phyloP scores from a whole-genome alignment of 139 green algal genomes.

The Coelastrella sp. region DNA sequence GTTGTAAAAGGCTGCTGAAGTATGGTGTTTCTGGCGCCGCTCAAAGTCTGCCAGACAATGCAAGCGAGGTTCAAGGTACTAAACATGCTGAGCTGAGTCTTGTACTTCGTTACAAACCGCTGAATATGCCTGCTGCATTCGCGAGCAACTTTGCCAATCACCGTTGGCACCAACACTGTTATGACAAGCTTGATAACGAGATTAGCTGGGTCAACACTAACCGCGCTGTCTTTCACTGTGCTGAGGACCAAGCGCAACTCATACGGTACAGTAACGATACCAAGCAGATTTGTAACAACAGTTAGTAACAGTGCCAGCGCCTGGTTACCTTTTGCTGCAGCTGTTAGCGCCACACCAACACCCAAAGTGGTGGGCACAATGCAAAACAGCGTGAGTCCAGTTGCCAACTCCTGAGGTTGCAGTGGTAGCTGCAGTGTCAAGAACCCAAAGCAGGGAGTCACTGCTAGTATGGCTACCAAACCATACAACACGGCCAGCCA shows the following conservation, averaged over 20 bases:
- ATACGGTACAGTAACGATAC: conserved; percentile 81
- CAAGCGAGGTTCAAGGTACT: conserved; percentile 71
- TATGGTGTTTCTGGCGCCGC: conserved; percentile 55
- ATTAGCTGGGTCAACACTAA: conserved; percentile 47
- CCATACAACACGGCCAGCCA: conserved; percentile 31
- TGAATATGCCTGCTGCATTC: conserved; percentile 43
- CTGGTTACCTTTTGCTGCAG: conserved; percentile 47
- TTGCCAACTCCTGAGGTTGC: conserved; percentile 51
- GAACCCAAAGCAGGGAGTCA: conserved; percentile 79
- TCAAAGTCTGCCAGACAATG: conserved; percentile 87
- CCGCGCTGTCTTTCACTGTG: neutral
- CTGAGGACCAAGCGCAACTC: conserved; percentile 55
- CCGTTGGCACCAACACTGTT: conserved; percentile 62
- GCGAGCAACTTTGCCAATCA: conserved; percentile 55
- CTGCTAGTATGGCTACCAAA: conserved; percentile 58
- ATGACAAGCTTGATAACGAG: conserved; percentile 82
- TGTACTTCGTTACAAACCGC: conserved; percentile 61
- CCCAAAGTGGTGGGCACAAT: conserved; percentile 86
- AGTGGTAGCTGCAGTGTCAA: conserved; percentile 57
- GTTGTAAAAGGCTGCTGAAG: conserved; percentile 58
- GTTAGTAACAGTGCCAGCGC: conserved; percentile 84
- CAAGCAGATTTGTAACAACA: conserved; percentile 79
- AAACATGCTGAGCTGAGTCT: conserved; percentile 61
- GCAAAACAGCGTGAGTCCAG: conserved; percentile 82
- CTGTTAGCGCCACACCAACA: conserved; percentile 65